Percentiles rank a stretch among this genome's conserved stretches.
These are phyloP conservation scores for Gossypium sturtianum DNA, from an alignment of 345 rosid species.

Conservation along the genomic window DNA sequence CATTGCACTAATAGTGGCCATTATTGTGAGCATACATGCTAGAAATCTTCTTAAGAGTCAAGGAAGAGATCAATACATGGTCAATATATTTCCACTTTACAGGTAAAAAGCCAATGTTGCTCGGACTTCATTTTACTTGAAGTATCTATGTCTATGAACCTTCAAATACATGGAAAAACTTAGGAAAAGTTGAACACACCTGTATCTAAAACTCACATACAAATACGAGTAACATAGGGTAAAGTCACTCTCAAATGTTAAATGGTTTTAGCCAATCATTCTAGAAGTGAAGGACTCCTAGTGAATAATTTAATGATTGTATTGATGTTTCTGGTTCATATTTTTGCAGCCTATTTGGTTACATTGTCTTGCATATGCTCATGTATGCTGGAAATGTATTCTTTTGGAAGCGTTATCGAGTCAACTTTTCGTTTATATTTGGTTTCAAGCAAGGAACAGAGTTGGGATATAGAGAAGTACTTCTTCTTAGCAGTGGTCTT, in stretches of 20 bases:
- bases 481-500: slow-evolving; percentile 45
- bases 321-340: not conserved
- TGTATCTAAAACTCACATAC: no score
- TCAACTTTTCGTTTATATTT: slow-evolving; percentile 68
- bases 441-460: slow-evolving; percentile 76
- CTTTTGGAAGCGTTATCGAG: slow-evolving; percentile 60
- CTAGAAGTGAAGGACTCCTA: not conserved
- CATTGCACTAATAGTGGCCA: slow-evolving; percentile 49
- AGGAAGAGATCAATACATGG: slow-evolving; percentile 58
- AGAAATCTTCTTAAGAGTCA: slow-evolving; percentile 37
- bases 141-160: not conserved
- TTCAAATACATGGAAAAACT: no score
- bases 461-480: slow-evolving; percentile 60
- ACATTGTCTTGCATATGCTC: slow-evolving; percentile 59
- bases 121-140: not conserved
- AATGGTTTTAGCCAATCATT: not conserved
- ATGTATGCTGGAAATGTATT: slow-evolving; percentile 57
- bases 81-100: slow-evolving; percentile 65
- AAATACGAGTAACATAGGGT: no score
- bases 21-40: slow-evolving; percentile 46
- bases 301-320: not conserved
- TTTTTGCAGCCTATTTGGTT: slow-evolving; percentile 55
- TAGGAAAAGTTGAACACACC: no score
- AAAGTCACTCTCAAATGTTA: not conserved
- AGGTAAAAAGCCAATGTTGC: not conserved